Evolutionary conservation across 768 basidiomycete species (phyloP), one percentile per base, ranked within the genome.

Genomic region (Rossbeevera mucosa): DNA sequence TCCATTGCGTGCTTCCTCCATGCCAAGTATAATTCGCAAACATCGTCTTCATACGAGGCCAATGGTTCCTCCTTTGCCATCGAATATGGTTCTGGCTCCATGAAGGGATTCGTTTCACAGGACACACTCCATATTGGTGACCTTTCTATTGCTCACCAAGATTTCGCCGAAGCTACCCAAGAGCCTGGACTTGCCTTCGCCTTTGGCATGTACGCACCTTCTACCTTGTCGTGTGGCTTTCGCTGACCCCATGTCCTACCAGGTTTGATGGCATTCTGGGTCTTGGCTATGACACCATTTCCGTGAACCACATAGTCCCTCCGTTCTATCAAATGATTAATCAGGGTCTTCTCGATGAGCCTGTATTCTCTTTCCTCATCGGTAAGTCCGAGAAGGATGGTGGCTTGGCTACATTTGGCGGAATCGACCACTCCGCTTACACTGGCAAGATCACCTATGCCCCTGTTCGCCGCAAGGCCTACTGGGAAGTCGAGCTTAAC

Each of bases 161-260:
- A 93, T 64, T 99, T 99, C 62, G 95, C 94, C 9, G 96, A 98
- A 74, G 92, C 94, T 2, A 86, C 84, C 53, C 91, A 92, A 71
- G 95, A 98, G 67, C 96, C 96, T 20, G 96, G 96, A 42, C 84
- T 99, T 45, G 86, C 94, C 5, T 99, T 99, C 67, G 95, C 96
- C 24, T 97, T 95, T 59, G 93, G 92, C 65, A 93, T 88, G 88
- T 92, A 60, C 64, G 88, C 75, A 12, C 20, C 21, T 44, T 40
- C 13, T 36, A 18, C 47, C 7, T 36, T 29, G 14, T 30, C 28
- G 18, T 6, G 2, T 8, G 24, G 20, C 20, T 5, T 50, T 7
- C 13, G 20, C 44, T 43, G 1, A 57, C 40, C 20, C 20, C 13
- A 20, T 18, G 18, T 38, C 0, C 5, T 11, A 26, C 59, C 26